A percentile compares a stretch with the other conserved stretches of the same genome.
Conservation (phyloP, 208 protist genomes). For the Strigomonas culicis region DNA sequence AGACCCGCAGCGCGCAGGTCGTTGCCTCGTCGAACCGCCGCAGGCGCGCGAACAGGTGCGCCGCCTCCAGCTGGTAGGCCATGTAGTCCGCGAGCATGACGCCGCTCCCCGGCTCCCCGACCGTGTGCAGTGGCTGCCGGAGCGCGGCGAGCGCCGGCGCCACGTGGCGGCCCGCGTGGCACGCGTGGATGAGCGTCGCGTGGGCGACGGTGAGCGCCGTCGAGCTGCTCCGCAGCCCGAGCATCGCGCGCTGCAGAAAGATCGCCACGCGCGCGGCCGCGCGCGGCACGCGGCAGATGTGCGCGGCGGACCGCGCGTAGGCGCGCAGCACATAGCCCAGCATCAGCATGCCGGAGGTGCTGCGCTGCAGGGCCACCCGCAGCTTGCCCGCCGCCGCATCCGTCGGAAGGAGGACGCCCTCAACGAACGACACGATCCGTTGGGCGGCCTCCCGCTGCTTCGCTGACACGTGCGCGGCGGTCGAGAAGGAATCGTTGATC, state of each 20-base stretch:
- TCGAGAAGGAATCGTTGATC: too few species aligned
- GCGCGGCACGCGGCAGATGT: not conserved
- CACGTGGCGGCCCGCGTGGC: constrained; percentile 10
- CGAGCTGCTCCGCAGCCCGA: not conserved
- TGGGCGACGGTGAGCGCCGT: constrained; percentile 34
- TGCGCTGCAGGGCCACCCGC: constrained; percentile 14
- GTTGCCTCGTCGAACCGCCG: constrained; percentile 36
- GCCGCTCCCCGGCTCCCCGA: constrained; percentile 30
- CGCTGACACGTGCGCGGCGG: too few species aligned
- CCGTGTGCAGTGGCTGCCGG: constrained; percentile 26
- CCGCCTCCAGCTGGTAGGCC: constrained; percentile 43
- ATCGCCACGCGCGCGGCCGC: not conserved
- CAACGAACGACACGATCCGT: not conserved
- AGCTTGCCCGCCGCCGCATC: constrained; percentile 5
- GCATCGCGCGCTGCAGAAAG: constrained; percentile 11
- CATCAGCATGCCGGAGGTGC: constrained; percentile 26
- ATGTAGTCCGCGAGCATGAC: constrained; percentile 35
- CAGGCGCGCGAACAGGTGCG: constrained; percentile 26
- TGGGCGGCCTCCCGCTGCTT: not conserved
- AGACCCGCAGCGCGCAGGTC: too few species aligned
- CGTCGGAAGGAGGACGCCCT: constrained; percentile 14
- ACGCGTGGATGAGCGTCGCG: constrained; percentile 29
- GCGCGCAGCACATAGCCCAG: constrained; percentile 40
- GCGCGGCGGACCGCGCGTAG: constrained; percentile 27
- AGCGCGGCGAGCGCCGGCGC: constrained; percentile 35